Percentiles rank a stretch among this genome's conserved stretches.
Conservation (phyloP, 108 stramenopile genomes). For the Cyclostephanos invisitatus region DNA sequence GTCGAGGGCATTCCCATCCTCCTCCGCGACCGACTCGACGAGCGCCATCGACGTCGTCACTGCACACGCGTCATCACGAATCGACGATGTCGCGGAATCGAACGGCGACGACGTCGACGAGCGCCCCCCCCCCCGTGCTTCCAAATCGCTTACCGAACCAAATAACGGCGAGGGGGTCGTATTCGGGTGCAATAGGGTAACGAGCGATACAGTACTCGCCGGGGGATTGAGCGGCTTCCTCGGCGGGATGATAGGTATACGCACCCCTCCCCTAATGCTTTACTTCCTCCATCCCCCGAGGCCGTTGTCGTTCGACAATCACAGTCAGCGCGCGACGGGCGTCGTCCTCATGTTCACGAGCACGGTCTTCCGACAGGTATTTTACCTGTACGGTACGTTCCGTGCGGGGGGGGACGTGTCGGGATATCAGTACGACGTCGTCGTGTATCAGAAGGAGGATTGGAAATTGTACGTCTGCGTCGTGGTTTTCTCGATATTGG, state of each 20-base stretch:
- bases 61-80: too few relatives aligned
- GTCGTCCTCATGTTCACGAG: slow-evolving; percentile 45
- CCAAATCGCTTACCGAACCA: too few relatives aligned
- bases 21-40: neutral
- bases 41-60: neutral
- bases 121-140: too few relatives aligned
- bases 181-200: slow-evolving; percentile 20
- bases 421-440: neutral
- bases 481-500: slow-evolving; percentile 27
- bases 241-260: slow-evolving; percentile 54
- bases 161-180: slow-evolving; percentile 3
- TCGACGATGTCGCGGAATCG: too few relatives aligned
- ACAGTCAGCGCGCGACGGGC: slow-evolving; percentile 43
- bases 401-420: slow-evolving; percentile 5
- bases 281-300: slow-evolving; percentile 52
- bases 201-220: slow-evolving; percentile 26
- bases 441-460: slow-evolving; percentile 18
- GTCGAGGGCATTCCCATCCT: too few relatives aligned
- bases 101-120: too few relatives aligned
- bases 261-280: slow-evolving; percentile 50
- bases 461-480: slow-evolving; percentile 41
- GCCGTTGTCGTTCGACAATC: slow-evolving; percentile 42
- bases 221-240: slow-evolving; percentile 49
- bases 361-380: slow-evolving; percentile 37
- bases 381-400: slow-evolving; percentile 40